Conservation (phyloP, 2,329 filamentous ascomycete genomes). For the Colletotrichum lentis region DNA sequence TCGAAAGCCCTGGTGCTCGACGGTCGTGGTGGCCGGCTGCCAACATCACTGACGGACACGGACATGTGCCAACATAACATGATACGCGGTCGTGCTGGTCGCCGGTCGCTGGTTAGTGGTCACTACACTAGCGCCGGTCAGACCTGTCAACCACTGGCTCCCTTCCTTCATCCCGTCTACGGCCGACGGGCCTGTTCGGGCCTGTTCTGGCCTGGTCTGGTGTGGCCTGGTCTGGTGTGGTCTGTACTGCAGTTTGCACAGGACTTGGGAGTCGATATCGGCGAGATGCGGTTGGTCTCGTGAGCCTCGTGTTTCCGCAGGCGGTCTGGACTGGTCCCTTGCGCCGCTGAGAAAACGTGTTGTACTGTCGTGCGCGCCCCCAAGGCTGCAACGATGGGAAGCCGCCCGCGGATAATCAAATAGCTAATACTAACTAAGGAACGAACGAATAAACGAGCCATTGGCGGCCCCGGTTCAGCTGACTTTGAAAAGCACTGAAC, state of each 20-base stretch:
- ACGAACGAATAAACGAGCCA: slow-evolving; percentile 4
- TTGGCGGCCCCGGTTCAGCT: slow-evolving; percentile 3
- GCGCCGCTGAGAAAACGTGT: slow-evolving; percentile 23
- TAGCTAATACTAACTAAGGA: too few relatives aligned
- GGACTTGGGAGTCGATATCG: background rate
- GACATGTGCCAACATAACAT: slow-evolving; percentile 9
- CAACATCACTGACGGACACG: background rate
- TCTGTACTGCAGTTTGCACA: too few relatives aligned
- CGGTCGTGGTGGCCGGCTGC: background rate
- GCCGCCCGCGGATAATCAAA: background rate
- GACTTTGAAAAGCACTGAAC: background rate
- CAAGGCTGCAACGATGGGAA: background rate
- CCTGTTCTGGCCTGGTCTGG: background rate
- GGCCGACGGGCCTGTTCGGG: slow-evolving; percentile 4
- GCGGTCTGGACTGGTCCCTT: slow-evolving; percentile 23
- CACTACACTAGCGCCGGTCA: background rate
- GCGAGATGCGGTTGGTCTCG: slow-evolving; percentile 6
- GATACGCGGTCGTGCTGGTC: too few relatives aligned
- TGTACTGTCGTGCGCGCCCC: too few relatives aligned
- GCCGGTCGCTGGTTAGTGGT: background rate
- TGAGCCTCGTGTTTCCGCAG: slow-evolving; percentile 1
- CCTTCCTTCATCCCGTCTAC: slow-evolving; percentile 19
- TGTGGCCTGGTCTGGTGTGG: too few relatives aligned
- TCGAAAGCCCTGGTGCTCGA: background rate
- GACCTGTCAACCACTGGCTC: slow-evolving; percentile 17